Percentiles rank a stretch among this genome's conserved stretches.
phyloP scores from a whole-genome alignment of 495 filamentous ascomycete species.

The Trichocladium uniseriatum region DNA sequence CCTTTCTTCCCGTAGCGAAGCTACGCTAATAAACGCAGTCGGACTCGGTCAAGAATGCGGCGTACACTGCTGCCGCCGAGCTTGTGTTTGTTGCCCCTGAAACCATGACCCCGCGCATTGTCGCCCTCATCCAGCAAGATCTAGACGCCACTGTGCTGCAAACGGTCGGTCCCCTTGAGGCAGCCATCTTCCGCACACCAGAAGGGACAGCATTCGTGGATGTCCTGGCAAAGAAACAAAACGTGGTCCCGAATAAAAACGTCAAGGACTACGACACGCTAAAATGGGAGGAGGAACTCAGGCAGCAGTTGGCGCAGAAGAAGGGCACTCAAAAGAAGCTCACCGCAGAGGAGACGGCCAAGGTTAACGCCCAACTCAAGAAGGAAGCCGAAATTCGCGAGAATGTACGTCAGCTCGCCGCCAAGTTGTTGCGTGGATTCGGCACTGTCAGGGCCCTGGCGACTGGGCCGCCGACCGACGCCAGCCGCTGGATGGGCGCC shows the following conservation, averaged over 20 bases:
- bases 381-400: constrained; percentile 76
- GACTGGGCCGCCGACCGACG: constrained; percentile 73
- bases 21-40: constrained; percentile 28
- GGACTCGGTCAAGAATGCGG: constrained; percentile 50
- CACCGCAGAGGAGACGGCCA: constrained; percentile 74
- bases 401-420: constrained; percentile 55
- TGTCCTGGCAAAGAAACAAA: constrained; percentile 72
- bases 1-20: neutral
- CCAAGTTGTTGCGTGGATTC: constrained; percentile 65
- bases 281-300: constrained; percentile 95
- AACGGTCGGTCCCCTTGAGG: constrained; percentile 71
- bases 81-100: constrained; percentile 90
- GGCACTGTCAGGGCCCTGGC: constrained; percentile 77
- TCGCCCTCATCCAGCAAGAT: constrained; percentile 61
- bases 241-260: constrained; percentile 63
- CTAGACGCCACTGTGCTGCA: constrained; percentile 56
- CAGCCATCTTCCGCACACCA: constrained; percentile 80
- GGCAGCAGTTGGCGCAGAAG: constrained; percentile 79
- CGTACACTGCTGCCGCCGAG: constrained; percentile 74
- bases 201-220: constrained; percentile 84
- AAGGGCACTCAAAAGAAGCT: constrained; percentile 88
- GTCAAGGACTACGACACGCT: constrained; percentile 86
- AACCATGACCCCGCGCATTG: constrained; percentile 62
- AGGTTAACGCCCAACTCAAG: constrained; percentile 80
- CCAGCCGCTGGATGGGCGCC: constrained; percentile 74